Evolutionary conservation across 305 asterid genomes (phyloP).

Genomic region (Striga hermonthica): DNA sequence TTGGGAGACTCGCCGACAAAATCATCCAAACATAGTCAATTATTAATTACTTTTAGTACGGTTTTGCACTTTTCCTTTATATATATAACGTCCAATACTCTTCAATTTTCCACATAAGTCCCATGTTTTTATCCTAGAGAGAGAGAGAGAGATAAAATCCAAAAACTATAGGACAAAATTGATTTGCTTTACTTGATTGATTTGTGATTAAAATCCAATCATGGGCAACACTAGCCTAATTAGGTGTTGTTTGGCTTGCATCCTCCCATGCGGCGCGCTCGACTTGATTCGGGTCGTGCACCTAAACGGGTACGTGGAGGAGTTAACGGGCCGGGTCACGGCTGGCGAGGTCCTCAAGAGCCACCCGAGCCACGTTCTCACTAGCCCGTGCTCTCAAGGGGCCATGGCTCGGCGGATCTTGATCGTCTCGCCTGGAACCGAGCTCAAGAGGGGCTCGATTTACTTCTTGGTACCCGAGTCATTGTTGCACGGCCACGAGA

Average conservation of each 20-base stretch:
- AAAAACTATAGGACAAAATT: too few relatives aligned
- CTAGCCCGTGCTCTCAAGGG: constrained; percentile 65
- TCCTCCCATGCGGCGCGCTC: constrained; percentile 91
- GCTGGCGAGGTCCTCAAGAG: constrained; percentile 59
- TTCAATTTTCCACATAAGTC: too few relatives aligned
- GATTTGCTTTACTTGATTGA: too few relatives aligned
- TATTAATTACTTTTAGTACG: too few relatives aligned
- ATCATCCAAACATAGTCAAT: too few relatives aligned
- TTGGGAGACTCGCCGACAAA: too few relatives aligned
- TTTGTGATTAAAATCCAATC: too few relatives aligned
- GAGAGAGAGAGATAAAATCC: too few relatives aligned
- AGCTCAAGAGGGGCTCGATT: constrained; percentile 79
- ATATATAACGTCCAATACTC: too few relatives aligned
- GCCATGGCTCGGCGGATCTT: constrained; percentile 60
- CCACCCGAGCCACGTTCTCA: constrained; percentile 71
- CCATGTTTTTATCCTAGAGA: too few relatives aligned
- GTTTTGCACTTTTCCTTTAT: too few relatives aligned
- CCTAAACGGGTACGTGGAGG: constrained; percentile 69
- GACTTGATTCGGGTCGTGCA: constrained; percentile 89
- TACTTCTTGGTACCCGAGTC: constrained; percentile 78
- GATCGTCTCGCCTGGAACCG: constrained; percentile 65
- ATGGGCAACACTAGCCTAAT: constrained; percentile 86
- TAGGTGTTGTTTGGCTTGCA: constrained; percentile 93
- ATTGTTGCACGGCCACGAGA: constrained; percentile 52
- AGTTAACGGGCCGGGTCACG: constrained; percentile 64